phyloP scores from a whole-genome alignment of 805 yeast species.

The Isabelozyma gotoi region DNA sequence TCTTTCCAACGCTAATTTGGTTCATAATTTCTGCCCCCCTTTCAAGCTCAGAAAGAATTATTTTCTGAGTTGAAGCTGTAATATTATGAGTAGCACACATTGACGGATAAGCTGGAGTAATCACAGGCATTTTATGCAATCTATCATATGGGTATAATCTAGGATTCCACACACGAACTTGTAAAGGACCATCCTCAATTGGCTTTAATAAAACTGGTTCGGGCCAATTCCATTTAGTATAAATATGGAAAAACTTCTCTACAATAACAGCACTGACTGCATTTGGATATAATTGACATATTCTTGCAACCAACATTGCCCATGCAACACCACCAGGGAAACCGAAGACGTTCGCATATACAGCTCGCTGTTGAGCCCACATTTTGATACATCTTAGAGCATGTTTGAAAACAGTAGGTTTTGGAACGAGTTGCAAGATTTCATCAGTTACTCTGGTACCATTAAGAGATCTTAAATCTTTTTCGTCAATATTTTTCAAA shows the following conservation, averaged over 20 bases:
- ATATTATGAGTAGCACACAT: slow-evolving; percentile 99
- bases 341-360: slow-evolving; percentile 93
- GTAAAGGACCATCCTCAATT: slow-evolving; percentile 96
- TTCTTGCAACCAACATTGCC: slow-evolving; percentile 99
- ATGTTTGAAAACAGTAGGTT: slow-evolving; percentile 87
- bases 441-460: slow-evolving; percentile 98
- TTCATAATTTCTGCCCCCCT: slow-evolving; percentile 74
- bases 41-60: slow-evolving; percentile 74
- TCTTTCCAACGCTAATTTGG: slow-evolving; percentile 62
- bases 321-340: slow-evolving; percentile 99
- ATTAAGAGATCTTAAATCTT: slow-evolving; percentile 83
- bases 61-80: slow-evolving; percentile 79
- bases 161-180: slow-evolving; percentile 97
- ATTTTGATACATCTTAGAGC: slow-evolving; percentile 89
- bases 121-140: slow-evolving; percentile 93
- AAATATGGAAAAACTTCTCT: slow-evolving; percentile 83
- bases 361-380: slow-evolving; percentile 96
- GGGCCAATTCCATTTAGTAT: slow-evolving; percentile 96
- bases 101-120: slow-evolving; percentile 97
- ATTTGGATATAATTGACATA: slow-evolving; percentile 94
- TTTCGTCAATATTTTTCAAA: slow-evolving; percentile 84
- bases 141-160: slow-evolving; percentile 85
- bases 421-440: slow-evolving; percentile 84
- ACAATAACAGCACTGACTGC: slow-evolving; percentile 91
- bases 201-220: slow-evolving; percentile 92